Evolutionary conservation across 345 rosid genomes (phyloP).

Genomic region (Noccaea bulbosa): DNA sequence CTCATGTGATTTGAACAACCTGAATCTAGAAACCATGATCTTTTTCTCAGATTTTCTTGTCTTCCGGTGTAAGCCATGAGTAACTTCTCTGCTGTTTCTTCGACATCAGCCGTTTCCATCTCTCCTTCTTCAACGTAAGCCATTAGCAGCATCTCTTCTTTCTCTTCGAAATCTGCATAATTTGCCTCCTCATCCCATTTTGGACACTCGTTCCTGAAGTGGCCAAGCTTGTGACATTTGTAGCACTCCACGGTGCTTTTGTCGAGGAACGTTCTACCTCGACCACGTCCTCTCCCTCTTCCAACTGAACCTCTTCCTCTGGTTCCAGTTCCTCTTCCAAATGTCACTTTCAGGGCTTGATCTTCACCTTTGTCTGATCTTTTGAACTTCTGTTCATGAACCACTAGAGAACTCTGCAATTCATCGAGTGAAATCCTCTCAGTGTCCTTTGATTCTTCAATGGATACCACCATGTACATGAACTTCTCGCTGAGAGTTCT

Average conservation of each 20-base stretch:
- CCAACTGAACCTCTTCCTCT: neutral
- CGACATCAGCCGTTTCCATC: neutral
- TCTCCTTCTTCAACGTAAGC: neutral
- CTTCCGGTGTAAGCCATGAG: neutral
- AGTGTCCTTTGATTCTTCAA: neutral
- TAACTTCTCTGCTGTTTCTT: rapidly evolving
- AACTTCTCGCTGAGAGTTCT: neutral
- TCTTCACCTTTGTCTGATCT: neutral
- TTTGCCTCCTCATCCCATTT: neutral
- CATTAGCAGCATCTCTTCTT: neutral
- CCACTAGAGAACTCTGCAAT: neutral
- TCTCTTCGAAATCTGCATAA: neutral
- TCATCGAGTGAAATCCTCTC: neutral
- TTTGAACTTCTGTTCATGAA: neutral
- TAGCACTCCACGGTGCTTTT: neutral
- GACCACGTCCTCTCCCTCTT: neutral
- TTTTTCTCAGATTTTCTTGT: neutral
- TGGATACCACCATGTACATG: neutral
- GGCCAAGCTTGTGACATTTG: neutral
- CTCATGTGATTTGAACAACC: constrained; percentile 6
- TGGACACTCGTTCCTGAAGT: neutral
- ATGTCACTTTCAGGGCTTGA: neutral
- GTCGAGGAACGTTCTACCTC: neutral
- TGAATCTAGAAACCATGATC: neutral
- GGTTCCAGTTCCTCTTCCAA: neutral